These are phyloP conservation scores for Cladorrhinum sp. DNA, from an alignment of 2,329 filamentous ascomycete species.

Conservation along the genomic window DNA sequence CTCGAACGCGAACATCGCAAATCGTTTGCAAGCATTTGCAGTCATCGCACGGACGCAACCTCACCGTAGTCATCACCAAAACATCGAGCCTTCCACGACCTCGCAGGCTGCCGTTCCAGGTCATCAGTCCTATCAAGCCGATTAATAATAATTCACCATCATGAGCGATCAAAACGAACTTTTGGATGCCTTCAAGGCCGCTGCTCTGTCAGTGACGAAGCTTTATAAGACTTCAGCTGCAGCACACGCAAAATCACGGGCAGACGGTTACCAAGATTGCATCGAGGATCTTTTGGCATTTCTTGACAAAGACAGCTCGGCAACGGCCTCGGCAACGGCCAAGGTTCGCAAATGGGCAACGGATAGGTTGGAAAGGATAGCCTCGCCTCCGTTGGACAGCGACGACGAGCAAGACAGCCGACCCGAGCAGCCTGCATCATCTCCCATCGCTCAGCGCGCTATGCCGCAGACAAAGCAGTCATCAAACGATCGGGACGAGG, in stretches of 20 bases:
- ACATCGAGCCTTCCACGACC: background rate
- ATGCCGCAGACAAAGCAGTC: conserved; percentile 39
- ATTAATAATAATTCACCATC: no score
- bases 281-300: conserved; percentile 85
- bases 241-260: conserved; percentile 70
- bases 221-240: conserved; percentile 88
- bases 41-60: background rate
- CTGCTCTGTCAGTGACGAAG: conserved; percentile 90
- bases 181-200: conserved; percentile 85
- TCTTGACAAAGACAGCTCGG: conserved; percentile 75
- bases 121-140: no score
- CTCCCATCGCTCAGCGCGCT: conserved; percentile 54
- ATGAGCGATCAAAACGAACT: conserved; percentile 57
- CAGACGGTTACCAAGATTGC: conserved; percentile 89
- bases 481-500: conserved; percentile 31
- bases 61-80: no score
- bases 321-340: conserved; percentile 67
- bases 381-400: conserved; percentile 43
- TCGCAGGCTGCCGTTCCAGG: no score
- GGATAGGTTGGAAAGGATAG: conserved; percentile 62
- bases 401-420: conserved; percentile 63
- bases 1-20: background rate
- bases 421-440: conserved; percentile 52
- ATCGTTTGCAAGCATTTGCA: no score
- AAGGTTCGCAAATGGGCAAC: conserved; percentile 62